Conservation (phyloP, 2,329 filamentous ascomycete species). For the Talaromyces pinophilus region DNA sequence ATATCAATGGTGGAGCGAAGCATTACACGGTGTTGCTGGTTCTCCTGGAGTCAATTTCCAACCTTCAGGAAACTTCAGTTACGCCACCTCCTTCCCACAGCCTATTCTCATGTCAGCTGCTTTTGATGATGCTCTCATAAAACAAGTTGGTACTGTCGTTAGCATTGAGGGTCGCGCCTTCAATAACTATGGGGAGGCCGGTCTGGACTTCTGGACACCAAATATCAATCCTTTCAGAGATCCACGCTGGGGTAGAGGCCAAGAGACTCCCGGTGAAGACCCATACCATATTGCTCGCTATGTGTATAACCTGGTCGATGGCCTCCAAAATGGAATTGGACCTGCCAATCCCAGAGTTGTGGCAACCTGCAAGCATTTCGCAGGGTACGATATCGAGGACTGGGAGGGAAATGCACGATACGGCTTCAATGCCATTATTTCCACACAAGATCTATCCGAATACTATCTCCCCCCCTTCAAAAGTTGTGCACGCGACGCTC, state of each 20-base stretch:
- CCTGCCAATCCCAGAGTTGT: conserved; percentile 44
- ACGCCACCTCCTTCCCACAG: conserved; percentile 64
- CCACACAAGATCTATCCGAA: conserved; percentile 62
- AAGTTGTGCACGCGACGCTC: conserved; percentile 60
- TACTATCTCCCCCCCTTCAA: conserved; percentile 67
- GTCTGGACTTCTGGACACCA: conserved; percentile 56
- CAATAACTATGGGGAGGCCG: conserved; percentile 57
- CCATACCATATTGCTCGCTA: conserved; percentile 51
- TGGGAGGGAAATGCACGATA: conserved; percentile 45
- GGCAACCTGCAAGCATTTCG: conserved; percentile 61
- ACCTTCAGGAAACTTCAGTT: conserved; percentile 53
- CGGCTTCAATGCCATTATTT: conserved; percentile 56
- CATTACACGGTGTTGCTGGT: conserved; percentile 60
- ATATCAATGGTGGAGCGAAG: conserved; percentile 44
- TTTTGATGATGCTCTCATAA: conserved; percentile 63
- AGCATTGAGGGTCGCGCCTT: conserved; percentile 63
- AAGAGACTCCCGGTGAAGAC: conserved; percentile 61
- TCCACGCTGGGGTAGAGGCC: conserved; percentile 61
- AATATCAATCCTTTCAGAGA: conserved; percentile 66
- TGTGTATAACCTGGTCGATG: conserved; percentile 51
- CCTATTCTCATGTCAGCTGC: conserved; percentile 62
- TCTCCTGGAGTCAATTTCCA: conserved; percentile 55
- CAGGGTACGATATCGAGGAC: conserved; percentile 56
- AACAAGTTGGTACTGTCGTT: conserved; percentile 52
- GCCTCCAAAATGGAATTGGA: conserved; percentile 49